Evolutionary conservation across 1,284 basidiomycete genomes (phyloP), one percentile per base, ranked within the genome.

Genomic region (Inonotus hispidus): DNA sequence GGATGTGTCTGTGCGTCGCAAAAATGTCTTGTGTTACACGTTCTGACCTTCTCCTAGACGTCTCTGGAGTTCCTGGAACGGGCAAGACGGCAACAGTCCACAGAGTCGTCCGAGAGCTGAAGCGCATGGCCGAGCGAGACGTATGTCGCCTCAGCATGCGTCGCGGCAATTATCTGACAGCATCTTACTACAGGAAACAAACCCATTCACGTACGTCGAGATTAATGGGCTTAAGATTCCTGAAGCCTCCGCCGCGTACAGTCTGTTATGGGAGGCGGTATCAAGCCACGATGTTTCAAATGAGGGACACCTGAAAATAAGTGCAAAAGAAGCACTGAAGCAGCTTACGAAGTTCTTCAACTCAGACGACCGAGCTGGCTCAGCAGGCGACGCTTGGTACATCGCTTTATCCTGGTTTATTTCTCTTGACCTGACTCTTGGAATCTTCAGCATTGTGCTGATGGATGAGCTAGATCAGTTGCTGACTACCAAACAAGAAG

Each of bases 401-500:
- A 75, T 50, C 37, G 6, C 19, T 21, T 39, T 25, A 19, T 41
- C 11, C n/a, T 21, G 4, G 13, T 45, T 27, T 16, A 29, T 19
- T 10, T 23, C 41, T 49, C 38, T 13, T 27, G 23, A 39, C 1
- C 29, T 21, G 32, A 47, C 27, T 45, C 5, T 35, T 46, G 27
- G 8, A 50, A 32, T 19, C 38, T 6, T 21, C 67, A 98, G 94
- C 62, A 90, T 99, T 3, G 93, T 99, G 2, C 78, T 99, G 25
- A 98, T 99, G 92, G 96, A 99, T 71, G 96, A 99, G 74, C 82
- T 99, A 1, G 96, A 99, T 74, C 96, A 98, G 72, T 82, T 99
- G 37, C 86, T 99, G 65, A 98, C 96, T 0, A 80, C 89, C 23
- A 96, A 97, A 70, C 96, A 99, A 74, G 95, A 98, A 67, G 96